These are phyloP conservation scores for Sporisorium exsertum DNA, from an alignment of 1,284 basidiomycete genomes.

Conservation along the genomic window DNA sequence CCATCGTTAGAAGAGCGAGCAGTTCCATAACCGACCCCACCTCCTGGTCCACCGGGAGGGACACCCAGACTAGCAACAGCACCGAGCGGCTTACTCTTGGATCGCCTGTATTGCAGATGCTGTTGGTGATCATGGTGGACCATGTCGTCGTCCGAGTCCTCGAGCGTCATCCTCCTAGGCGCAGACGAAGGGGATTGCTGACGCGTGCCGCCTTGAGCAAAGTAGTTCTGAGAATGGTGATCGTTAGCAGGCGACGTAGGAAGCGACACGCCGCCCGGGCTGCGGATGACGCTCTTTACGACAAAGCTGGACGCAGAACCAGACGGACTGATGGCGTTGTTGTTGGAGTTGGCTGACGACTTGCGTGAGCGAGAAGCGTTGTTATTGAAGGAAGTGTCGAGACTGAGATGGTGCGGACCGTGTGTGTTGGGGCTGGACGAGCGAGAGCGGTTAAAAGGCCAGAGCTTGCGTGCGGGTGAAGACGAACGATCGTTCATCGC, in stretches of 20 bases:
- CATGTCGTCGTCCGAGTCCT: conserved; percentile 41
- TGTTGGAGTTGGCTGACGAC: conserved; percentile 27
- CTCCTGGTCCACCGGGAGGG: conserved; percentile 61
- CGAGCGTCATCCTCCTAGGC: conserved; percentile 33
- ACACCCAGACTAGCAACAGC: conserved; percentile 48
- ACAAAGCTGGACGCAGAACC: conserved; percentile 49
- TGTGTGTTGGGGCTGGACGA: conserved; percentile 47
- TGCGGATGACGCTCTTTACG: conserved; percentile 55
- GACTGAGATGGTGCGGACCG: conserved; percentile 13
- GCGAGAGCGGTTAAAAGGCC: conserved; percentile 55
- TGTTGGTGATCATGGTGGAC: conserved; percentile 10
- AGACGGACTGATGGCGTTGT: conserved; percentile 25
- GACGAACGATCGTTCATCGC: conserved; percentile 34
- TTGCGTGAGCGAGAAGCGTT: conserved; percentile 31
- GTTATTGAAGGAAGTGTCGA: conserved; percentile 21
- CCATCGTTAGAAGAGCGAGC: conserved; percentile 58
- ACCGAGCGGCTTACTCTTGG: conserved; percentile 45
- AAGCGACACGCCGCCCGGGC: conserved; percentile 57
- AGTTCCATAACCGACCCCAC: conserved; percentile 59
- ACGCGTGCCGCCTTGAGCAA: background rate
- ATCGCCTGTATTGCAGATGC: conserved; percentile 40
- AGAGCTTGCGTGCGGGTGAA: conserved; percentile 37
- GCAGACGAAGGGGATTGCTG: conserved; percentile 26
- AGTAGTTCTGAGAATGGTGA: conserved; percentile 4
- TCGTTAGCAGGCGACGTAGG: conserved; percentile 28